Conservation (phyloP, 768 basidiomycete species). For the Psilocybe cubensis region DNA sequence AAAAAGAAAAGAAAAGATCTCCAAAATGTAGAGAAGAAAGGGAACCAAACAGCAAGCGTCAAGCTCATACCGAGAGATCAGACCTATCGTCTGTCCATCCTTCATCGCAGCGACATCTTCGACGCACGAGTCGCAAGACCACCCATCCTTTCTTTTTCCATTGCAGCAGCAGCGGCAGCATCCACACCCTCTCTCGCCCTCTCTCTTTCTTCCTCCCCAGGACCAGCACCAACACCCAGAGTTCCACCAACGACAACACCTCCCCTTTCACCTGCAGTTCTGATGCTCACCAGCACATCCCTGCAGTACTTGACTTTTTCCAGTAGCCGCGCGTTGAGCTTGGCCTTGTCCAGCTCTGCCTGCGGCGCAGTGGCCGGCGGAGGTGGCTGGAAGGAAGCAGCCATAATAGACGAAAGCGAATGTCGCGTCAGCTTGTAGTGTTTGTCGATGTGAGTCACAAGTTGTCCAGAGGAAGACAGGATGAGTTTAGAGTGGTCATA, state of each 20-base stretch:
- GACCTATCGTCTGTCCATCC: too few species aligned
- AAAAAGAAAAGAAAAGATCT: too few species aligned
- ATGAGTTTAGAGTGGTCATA: conserved; percentile 97
- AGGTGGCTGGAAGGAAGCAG: conserved; percentile 41
- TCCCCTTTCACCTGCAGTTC: conserved; percentile 52
- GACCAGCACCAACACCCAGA: conserved; percentile 33
- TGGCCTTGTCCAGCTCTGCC: conserved; percentile 32
- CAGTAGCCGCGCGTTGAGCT: conserved; percentile 65
- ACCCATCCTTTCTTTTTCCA: not conserved
- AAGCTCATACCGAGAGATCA: too few species aligned
- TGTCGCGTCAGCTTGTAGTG: conserved; percentile 77
- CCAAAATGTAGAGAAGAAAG: too few species aligned
- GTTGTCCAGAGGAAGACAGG: conserved; percentile 76
- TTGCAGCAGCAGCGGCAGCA: not conserved
- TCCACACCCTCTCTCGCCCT: conserved; percentile 12
- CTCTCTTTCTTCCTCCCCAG: conserved; percentile 29
- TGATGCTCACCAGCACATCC: conserved; percentile 78
- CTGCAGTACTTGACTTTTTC: conserved; percentile 88
- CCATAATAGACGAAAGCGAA: conserved; percentile 74
- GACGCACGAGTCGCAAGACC: conserved; percentile 16
- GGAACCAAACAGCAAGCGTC: too few species aligned
- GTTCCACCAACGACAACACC: too few species aligned
- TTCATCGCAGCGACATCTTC: conserved; percentile 18
- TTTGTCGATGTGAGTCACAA: conserved; percentile 92
- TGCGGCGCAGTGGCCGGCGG: conserved; percentile 15